phyloP scores from a whole-genome alignment of 345 rosid genomes.

The Luvunga scandens region DNA sequence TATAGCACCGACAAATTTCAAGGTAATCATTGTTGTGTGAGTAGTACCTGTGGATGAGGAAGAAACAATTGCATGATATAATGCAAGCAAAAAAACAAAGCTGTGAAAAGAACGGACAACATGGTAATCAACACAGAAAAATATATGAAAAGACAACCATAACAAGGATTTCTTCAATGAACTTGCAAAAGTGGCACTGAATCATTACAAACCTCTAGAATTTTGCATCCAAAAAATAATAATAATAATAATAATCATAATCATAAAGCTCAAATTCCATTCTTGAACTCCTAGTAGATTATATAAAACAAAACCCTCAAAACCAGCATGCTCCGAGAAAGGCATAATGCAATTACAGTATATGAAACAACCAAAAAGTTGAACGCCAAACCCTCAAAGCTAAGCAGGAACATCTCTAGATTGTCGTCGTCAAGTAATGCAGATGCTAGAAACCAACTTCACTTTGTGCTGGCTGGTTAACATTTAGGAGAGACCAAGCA shows the following conservation, averaged over 20 bases:
- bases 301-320: not conserved
- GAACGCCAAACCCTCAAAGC: too few relatives aligned
- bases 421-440: not conserved
- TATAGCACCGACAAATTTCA: slow-evolving; percentile 89
- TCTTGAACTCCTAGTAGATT: not conserved
- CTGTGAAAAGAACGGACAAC: not conserved
- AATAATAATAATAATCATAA: not conserved
- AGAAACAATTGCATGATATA: slow-evolving; percentile 2
- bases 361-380: too few relatives aligned
- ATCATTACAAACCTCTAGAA: not conserved
- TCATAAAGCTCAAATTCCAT: not conserved
- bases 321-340: not conserved
- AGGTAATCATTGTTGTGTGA: slow-evolving; percentile 80
- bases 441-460: not conserved
- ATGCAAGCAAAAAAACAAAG: not conserved
- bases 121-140: not conserved
- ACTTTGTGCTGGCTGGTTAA: not conserved
- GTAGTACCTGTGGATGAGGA: slow-evolving; percentile 57
- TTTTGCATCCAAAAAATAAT: not conserved
- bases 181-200: not conserved
- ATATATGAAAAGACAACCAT: not conserved
- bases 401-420: not conserved
- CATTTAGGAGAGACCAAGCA: not conserved
- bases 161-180: not conserved
- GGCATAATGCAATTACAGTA: not conserved